These are phyloP conservation scores for Jamesozyma lodderae DNA, from an alignment of 805 yeast genomes.

Conservation along the genomic window DNA sequence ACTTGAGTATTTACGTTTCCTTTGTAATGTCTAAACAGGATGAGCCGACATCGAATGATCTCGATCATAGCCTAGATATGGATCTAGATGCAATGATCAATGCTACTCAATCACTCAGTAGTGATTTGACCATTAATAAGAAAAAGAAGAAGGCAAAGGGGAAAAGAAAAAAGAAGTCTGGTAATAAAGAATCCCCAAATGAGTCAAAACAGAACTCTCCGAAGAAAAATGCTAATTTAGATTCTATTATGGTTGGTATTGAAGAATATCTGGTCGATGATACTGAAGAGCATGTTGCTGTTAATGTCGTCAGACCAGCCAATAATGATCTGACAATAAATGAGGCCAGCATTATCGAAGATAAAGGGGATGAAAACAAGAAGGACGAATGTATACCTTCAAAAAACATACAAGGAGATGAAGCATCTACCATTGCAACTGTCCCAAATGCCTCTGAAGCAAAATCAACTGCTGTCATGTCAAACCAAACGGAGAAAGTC, in stretches of 20 bases:
- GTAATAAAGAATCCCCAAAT: neutral
- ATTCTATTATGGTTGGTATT: slow-evolving; percentile 21
- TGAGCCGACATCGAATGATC: slow-evolving; percentile 15
- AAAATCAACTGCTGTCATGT: too few species aligned
- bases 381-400: too few species aligned
- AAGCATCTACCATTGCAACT: too few species aligned
- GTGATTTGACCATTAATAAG: slow-evolving; percentile 6
- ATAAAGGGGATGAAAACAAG: too few species aligned
- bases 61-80: slow-evolving; percentile 23
- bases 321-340: too few species aligned
- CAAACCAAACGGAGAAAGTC: too few species aligned
- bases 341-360: too few species aligned
- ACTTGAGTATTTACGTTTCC: too few species aligned
- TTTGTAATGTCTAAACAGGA: neutral
- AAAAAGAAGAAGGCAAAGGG: slow-evolving; percentile 4
- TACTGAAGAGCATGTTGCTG: neutral
- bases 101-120: slow-evolving; percentile 14
- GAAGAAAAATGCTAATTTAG: slow-evolving; percentile 6
- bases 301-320: neutral
- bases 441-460: too few species aligned
- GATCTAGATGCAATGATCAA: slow-evolving; percentile 24
- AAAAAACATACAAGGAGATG: too few species aligned
- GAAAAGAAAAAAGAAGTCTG: slow-evolving; percentile 7
- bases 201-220: neutral
- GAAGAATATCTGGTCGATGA: slow-evolving; percentile 18